phyloP scores from a whole-genome alignment of 148 eudicot species.

The Fallopia convolvulus region DNA sequence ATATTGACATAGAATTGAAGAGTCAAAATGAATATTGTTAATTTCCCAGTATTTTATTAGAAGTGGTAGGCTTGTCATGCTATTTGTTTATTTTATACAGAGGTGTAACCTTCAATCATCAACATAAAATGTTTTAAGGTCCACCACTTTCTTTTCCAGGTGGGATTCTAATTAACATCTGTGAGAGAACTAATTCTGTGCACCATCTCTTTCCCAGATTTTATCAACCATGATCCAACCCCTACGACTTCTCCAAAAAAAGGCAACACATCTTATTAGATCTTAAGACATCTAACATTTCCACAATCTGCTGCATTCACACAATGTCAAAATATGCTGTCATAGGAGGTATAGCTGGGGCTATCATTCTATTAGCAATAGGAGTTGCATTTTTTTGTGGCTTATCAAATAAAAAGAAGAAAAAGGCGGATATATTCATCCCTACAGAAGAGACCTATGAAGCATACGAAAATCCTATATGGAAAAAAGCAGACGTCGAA shows the following conservation, averaged over 20 bases:
- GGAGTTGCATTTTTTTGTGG: slow-evolving; percentile 27
- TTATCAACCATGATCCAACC: not conserved
- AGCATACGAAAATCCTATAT: slow-evolving; percentile 44
- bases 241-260: slow-evolving; percentile 3
- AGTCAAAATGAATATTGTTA: not conserved
- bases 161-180: not conserved
- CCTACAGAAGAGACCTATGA: slow-evolving; percentile 47
- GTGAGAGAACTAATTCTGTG: not conserved
- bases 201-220: not conserved
- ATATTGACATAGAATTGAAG: not conserved
- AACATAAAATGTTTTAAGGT: not conserved
- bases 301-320: not conserved
- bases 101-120: not conserved
- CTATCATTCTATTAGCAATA: slow-evolving; percentile 16
- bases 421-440: slow-evolving; percentile 21
- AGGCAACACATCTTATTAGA: not conserved
- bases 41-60: not conserved
- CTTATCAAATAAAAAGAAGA: slow-evolving; percentile 25
- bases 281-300: not conserved
- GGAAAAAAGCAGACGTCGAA: slow-evolving; percentile 41
- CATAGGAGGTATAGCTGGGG: slow-evolving; percentile 50
- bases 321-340: slow-evolving; percentile 45
- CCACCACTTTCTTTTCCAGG: slow-evolving; percentile 10
- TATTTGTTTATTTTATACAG: not conserved
- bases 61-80: slow-evolving; percentile 11